Evolutionary conservation across 768 basidiomycete genomes (phyloP), one percentile per base, ranked within the genome.

Genomic region (Boletus rubescentipes): DNA sequence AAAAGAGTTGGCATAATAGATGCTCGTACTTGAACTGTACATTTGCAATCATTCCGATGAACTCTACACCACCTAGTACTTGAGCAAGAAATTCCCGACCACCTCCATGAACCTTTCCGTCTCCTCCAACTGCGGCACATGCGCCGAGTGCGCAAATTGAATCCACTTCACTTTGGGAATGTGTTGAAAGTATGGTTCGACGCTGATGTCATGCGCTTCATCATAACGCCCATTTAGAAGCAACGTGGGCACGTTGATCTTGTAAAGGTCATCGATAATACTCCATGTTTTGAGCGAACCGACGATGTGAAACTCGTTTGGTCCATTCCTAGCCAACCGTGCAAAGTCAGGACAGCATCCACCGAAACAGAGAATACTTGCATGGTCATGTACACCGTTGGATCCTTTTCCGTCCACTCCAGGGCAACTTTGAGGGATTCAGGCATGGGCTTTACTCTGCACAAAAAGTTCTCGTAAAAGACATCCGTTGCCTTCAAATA

Each of bases 341-440:
- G 9, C 46, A 49, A 46, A 51, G 45, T 53, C 39, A 55, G 26
- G 31, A 21, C 32, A 40, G 15, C 5, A 11, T 45, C 32, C n/a
- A 54, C 32, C 9, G 4, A 45, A 20, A 35, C 4, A 32, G 14
- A 9, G 11, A 30, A 46, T 29, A 61, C 75, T 39, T 41, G 80
- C 81, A 83, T 80, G 2, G 77, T 76, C 36, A 61, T 52, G 46
- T 76, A 76, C 5, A 81, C 79, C 0, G 80, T 83, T 5, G 76
- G 69, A 49, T 83, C 81, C 37, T 74, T 68, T 7, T 72, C 73
- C 7, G 75, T 42, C 55, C 61, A 65, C 18, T 53, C 67, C 43
- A 80, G 67, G 26, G 71, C 53, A 34, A 57, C 53, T 6, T 60
- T 15, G 5, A 82, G 62, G 9, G 74, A 66, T 37, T 71, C 51